Percentiles rank a stretch among this genome's conserved stretches.
Evolutionary conservation across 2,329 filamentous ascomycete species (phyloP).

Genomic region (Dryadomyces sulphureus): DNA sequence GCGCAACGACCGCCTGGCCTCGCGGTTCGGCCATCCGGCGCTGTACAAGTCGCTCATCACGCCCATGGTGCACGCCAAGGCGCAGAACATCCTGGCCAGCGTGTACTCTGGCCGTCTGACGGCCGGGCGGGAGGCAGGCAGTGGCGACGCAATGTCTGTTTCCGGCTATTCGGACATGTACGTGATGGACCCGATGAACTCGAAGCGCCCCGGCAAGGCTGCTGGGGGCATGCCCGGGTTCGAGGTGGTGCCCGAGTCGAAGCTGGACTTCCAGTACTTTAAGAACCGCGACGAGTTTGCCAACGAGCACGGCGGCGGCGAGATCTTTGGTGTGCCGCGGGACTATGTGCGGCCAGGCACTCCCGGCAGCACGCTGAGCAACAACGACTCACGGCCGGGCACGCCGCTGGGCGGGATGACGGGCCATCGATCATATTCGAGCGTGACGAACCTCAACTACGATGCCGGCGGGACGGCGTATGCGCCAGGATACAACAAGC

Average conservation of each 20-base stretch:
- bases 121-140: conserved; percentile 47
- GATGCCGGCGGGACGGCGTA: conserved; percentile 10
- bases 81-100: conserved; percentile 71
- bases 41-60: conserved; percentile 81
- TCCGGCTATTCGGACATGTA: conserved; percentile 75
- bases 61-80: conserved; percentile 88
- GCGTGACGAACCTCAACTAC: neutral
- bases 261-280: conserved; percentile 83
- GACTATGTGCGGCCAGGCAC: conserved; percentile 49
- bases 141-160: conserved; percentile 39
- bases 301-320: conserved; percentile 70
- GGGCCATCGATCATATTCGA: conserved; percentile 11
- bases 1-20: conserved; percentile 55
- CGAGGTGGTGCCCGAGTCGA: conserved; percentile 74
- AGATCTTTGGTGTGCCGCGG: conserved; percentile 43
- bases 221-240: conserved; percentile 48
- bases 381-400: conserved; percentile 31
- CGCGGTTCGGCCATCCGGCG: conserved; percentile 78
- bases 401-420: conserved; percentile 29
- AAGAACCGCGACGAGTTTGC: conserved; percentile 83
- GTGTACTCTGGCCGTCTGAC: conserved; percentile 71
- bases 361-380: conserved; percentile 32
- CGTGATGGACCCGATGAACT: conserved; percentile 65
- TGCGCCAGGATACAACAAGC: conserved; percentile 9
- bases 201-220: conserved; percentile 35